phyloP scores from a whole-genome alignment of 2,329 filamentous ascomycete genomes.

The Aspergillus sergii region DNA sequence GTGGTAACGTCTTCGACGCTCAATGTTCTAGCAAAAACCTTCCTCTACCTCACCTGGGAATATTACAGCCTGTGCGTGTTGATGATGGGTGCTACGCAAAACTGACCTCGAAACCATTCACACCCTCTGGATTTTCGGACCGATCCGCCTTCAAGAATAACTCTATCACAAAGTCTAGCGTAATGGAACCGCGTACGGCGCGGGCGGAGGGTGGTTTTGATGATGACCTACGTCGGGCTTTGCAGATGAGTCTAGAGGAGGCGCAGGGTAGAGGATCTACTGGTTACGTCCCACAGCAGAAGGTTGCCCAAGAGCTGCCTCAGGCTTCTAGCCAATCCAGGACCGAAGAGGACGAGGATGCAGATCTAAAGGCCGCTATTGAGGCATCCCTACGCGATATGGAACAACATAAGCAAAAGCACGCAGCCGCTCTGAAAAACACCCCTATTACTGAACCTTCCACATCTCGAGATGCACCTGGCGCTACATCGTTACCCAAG shows the following conservation, averaged over 20 bases:
- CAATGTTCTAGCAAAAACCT: constrained; percentile 89
- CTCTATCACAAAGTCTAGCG: constrained; percentile 65
- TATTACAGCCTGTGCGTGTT: constrained; percentile 85
- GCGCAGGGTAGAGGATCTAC: constrained; percentile 71
- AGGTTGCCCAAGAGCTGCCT: constrained; percentile 41
- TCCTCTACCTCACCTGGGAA: constrained; percentile 88
- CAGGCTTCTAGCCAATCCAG: constrained; percentile 46
- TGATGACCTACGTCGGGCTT: constrained; percentile 86
- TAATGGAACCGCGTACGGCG: constrained; percentile 89
- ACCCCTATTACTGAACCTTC: constrained; percentile 62
- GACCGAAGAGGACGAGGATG: constrained; percentile 79
- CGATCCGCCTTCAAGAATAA: constrained; percentile 48
- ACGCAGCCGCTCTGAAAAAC: constrained; percentile 80
- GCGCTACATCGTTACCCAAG: constrained; percentile 65
- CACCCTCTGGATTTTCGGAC: constrained; percentile 44
- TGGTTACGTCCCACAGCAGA: constrained; percentile 71
- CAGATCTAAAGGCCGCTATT: constrained; percentile 91
- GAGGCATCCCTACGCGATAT: constrained; percentile 93
- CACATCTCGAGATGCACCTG: constrained; percentile 53
- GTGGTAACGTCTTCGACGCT: constrained; percentile 95
- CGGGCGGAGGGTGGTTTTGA: constrained; percentile 90
- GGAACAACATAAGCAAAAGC: constrained; percentile 95
- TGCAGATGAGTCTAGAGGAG: constrained; percentile 97
- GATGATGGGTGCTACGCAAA: constrained; percentile 95
- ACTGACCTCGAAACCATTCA: constrained; percentile 70